These are phyloP conservation scores for Brassica napus DNA, from an alignment of 345 rosid species.

Conservation along the genomic window Da-Ae NC_063436.1:30176001-30176500, in stretches of 20 bases:
- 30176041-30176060: slow-evolving; percentile 51
- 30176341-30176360: neutral
- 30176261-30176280: neutral
- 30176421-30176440: neutral
- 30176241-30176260: neutral
- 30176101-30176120: slow-evolving; percentile 61
- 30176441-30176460: too few relatives aligned
- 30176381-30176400: neutral
- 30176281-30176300: neutral
- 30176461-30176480: too few relatives aligned
- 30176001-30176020: slow-evolving; percentile 60
- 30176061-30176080: slow-evolving; percentile 53
- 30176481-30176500: too few relatives aligned
- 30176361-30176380: neutral
- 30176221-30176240: slow-evolving; percentile 35
- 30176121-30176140: slow-evolving; percentile 69
- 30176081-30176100: slow-evolving; percentile 50
- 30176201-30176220: slow-evolving; percentile 44
- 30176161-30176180: slow-evolving; percentile 55
- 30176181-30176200: slow-evolving; percentile 43
- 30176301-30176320: slow-evolving; percentile 12
- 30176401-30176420: neutral
- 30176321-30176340: slow-evolving; percentile 10
- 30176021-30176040: slow-evolving; percentile 55
- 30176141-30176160: slow-evolving; percentile 57